Conservation (phyloP, 352 stramenopile genomes). For the Globisporangium middletonii region DNA sequence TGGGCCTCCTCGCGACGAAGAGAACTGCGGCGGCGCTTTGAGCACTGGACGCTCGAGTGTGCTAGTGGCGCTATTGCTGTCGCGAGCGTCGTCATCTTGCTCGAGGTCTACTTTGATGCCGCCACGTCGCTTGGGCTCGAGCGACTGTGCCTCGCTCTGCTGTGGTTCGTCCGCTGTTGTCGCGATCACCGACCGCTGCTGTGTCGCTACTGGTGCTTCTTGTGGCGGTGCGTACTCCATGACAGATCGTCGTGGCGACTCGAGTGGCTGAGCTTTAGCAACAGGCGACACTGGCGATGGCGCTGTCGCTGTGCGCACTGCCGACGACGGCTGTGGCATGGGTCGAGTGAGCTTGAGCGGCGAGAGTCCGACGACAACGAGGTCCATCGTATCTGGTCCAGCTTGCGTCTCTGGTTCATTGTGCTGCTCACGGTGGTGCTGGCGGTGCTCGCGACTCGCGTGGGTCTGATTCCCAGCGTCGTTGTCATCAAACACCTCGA, state of each 20-base stretch:
- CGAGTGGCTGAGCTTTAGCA: background rate
- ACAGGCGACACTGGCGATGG: background rate
- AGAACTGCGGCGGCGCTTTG: constrained; percentile 9
- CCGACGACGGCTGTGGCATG: constrained; percentile 3
- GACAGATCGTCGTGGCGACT: background rate
- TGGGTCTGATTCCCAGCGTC: constrained; percentile 12
- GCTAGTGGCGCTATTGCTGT: background rate
- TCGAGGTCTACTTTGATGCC: constrained; percentile 15
- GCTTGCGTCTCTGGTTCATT: constrained; percentile 3
- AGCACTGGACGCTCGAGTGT: constrained; percentile 1
- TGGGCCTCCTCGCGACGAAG: background rate
- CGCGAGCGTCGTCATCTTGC: background rate
- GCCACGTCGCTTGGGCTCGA: constrained; percentile 9
- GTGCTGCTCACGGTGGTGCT: background rate
- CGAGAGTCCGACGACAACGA: constrained; percentile 34
- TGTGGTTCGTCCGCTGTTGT: background rate
- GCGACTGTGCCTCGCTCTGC: background rate
- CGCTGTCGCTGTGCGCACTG: background rate
- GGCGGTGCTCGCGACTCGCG: constrained; percentile 5
- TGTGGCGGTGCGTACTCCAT: background rate
- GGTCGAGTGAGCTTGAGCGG: constrained; percentile 22
- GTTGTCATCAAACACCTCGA: constrained; percentile 35
- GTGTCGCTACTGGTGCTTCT: background rate
- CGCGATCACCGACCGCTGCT: background rate
- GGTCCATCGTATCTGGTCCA: constrained; percentile 13